phyloP scores from a whole-genome alignment of 768 basidiomycete species.

The Postia placenta region DNA sequence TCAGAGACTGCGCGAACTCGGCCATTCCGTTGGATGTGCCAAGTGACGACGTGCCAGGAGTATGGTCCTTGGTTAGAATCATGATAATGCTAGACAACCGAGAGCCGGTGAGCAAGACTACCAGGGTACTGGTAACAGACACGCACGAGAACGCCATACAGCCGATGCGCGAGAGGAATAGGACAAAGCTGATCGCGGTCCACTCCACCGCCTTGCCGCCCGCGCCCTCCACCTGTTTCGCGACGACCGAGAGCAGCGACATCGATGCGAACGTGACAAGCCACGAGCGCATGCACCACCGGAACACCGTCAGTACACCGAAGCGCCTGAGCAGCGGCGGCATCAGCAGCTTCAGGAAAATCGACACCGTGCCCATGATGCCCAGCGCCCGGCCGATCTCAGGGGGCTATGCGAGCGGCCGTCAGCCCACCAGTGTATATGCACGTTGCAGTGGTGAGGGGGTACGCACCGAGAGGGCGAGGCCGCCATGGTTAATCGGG shows the following conservation, averaged over 20 bases:
- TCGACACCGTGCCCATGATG: slow-evolving; percentile 43
- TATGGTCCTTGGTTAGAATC: slow-evolving; percentile 25
- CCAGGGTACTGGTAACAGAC: background rate
- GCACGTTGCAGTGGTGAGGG: too few relatives aligned
- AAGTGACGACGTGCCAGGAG: slow-evolving; percentile 21
- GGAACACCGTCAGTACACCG: slow-evolving; percentile 43
- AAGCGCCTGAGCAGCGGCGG: slow-evolving; percentile 46
- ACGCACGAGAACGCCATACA: slow-evolving; percentile 51
- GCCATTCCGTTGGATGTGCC: slow-evolving; percentile 27
- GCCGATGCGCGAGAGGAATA: slow-evolving; percentile 40
- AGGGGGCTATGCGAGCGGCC: slow-evolving; percentile 30
- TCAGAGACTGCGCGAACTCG: slow-evolving; percentile 26
- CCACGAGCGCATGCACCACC: slow-evolving; percentile 47
- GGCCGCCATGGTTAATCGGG: slow-evolving; percentile 48
- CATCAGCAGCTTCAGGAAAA: slow-evolving; percentile 46
- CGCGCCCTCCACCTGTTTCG: slow-evolving; percentile 26
- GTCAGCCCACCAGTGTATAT: too few relatives aligned
- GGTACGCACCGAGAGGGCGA: slow-evolving; percentile 49
- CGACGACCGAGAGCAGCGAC: slow-evolving; percentile 46
- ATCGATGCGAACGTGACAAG: slow-evolving; percentile 43
- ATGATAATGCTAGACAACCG: slow-evolving; percentile 21
- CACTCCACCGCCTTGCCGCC: slow-evolving; percentile 35
- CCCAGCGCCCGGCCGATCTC: slow-evolving; percentile 58
- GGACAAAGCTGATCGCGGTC: slow-evolving; percentile 40
- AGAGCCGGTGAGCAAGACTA: background rate